Base-by-base conservation (phyloP, 2,329 filamentous ascomycete genomes). In the Plenodomus tracheiphilus region DNA sequence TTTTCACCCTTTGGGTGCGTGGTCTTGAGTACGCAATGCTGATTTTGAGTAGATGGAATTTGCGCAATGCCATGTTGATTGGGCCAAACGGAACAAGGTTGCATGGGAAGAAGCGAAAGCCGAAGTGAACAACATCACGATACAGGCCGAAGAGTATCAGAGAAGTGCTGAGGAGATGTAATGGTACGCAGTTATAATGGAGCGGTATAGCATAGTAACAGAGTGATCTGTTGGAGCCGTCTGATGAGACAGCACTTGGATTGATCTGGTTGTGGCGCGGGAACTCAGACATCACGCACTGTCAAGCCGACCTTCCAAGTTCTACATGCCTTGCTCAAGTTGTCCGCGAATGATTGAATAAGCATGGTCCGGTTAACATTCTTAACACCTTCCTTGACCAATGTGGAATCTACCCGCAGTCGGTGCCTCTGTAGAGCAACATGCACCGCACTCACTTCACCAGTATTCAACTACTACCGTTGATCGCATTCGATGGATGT, bases 51-150 rank as follows among this genome's bases (percentile, higher is more conserved):
- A 96, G 92, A 84, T 96, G 64, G 89, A 90, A 25, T 97, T 96
- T 73, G 92, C 92, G 11, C 89, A 89, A 72, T 93, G 88, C 71
- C 92, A 97, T 69, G 85, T 97, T 51, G 90, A 96, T 70, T 97
- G 92, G 92, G 93, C 92, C 3, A 89, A 87, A 73, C 92, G 93
- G 72, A 92, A 88, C 72, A 85, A 92, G 68, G 90, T 93, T 64
- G 91, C 91, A 6, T 97, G 92, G 92, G 89, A 93, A 65, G 92
- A 96, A 69, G 92, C 92, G 1, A 88, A 86, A 62, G 84, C 84
- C 3, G 92, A 97, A 71, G 89, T 96, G 50, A 84, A 88, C 57
- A 96, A 95, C 80, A 96, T 97, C 72, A 87, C 89, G 51, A 57
- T 58, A 16, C 49, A 52, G 6, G 52, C 46, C 4, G 59, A 65